Evolutionary conservation across 163 green algal genomes (phyloP).

Genomic region (Chloroidium sp.): DNA sequence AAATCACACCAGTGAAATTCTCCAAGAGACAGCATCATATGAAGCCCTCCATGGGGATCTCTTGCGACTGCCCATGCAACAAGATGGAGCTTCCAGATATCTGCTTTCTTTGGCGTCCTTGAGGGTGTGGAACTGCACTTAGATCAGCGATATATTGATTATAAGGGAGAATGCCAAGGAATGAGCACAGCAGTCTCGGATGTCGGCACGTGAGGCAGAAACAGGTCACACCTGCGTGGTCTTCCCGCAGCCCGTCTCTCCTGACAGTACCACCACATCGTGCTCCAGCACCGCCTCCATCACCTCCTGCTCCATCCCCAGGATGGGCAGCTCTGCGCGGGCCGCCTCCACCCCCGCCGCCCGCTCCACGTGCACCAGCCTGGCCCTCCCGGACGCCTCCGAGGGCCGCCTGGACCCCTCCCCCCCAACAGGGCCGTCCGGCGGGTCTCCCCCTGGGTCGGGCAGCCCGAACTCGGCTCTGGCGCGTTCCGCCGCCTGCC

Average conservation of each 20-base stretch:
- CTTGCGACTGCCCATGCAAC: too few relatives aligned
- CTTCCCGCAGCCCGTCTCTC: slow-evolving; percentile 88
- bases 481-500: background rate
- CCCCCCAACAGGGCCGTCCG: too few relatives aligned
- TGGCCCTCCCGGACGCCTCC: background rate
- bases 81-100: too few relatives aligned
- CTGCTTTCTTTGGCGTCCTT: too few relatives aligned
- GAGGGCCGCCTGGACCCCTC: too few relatives aligned
- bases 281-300: slow-evolving; percentile 69
- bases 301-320: slow-evolving; percentile 83
- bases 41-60: too few relatives aligned
- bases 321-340: slow-evolving; percentile 69
- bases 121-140: too few relatives aligned
- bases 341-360: slow-evolving; percentile 33
- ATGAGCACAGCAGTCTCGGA: background rate
- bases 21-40: too few relatives aligned
- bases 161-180: too few relatives aligned
- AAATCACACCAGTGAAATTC: too few relatives aligned
- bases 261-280: slow-evolving; percentile 72
- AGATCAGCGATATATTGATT: too few relatives aligned
- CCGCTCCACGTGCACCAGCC: slow-evolving; percentile 52
- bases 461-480: background rate
- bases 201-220: background rate
- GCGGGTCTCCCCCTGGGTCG: background rate
- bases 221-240: slow-evolving; percentile 60